Evolutionary conservation across 331 rosid genomes (phyloP).

Genomic region (Malus hybrid): DNA sequence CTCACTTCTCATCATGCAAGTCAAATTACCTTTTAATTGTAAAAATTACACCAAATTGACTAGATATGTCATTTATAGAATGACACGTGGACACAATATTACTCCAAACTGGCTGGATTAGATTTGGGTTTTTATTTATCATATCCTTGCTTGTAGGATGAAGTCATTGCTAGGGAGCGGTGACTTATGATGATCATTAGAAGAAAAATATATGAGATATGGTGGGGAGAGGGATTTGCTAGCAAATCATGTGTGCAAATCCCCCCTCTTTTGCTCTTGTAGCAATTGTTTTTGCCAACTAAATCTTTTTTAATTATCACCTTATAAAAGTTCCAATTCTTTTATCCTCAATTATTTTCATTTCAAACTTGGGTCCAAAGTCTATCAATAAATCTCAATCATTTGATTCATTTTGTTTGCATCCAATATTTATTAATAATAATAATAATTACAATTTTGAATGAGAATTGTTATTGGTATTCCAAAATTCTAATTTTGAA

Average conservation of each 20-base stretch:
- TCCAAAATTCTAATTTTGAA: too few species aligned
- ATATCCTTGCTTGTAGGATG: constrained; percentile 9
- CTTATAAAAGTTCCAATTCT: constrained; percentile 12
- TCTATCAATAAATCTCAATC: constrained; percentile 40
- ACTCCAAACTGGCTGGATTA: constrained; percentile 3
- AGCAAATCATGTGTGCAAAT: constrained; percentile 34
- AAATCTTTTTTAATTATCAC: constrained; percentile 12
- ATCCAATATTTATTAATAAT: background rate
- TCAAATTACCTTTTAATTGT: constrained; percentile 15
- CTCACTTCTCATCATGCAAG: constrained; percentile 6
- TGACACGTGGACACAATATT: constrained; percentile 17
- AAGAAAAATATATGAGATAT: constrained; percentile 15
- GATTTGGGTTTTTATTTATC: background rate
- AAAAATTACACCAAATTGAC: background rate
- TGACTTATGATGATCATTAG: background rate
- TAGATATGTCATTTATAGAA: constrained; percentile 17
- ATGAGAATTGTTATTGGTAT: too few species aligned
- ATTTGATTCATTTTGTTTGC: constrained; percentile 26
- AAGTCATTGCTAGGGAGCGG: background rate
- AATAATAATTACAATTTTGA: too few species aligned
- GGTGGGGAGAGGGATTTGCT: constrained; percentile 40
- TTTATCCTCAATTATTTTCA: constrained; percentile 36
- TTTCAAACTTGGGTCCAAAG: constrained; percentile 13
- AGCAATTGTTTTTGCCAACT: constrained; percentile 26
- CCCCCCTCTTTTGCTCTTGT: constrained; percentile 34